Base-by-base conservation (phyloP, 495 filamentous ascomycete genomes). In the Lineolata rhizophorae region DNA sequence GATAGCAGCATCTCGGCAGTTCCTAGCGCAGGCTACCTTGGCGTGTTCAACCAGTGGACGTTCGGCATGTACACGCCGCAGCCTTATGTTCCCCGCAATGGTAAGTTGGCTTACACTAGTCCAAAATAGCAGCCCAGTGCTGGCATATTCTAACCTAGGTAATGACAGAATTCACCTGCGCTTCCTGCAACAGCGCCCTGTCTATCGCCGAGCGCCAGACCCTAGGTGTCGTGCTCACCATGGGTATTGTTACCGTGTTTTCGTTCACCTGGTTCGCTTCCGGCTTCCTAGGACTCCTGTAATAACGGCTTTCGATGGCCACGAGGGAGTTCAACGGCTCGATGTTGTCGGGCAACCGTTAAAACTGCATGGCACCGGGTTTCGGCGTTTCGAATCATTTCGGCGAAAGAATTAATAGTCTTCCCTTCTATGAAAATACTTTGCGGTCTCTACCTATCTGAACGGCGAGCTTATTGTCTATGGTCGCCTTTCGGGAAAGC, bases 211-310 rank as follows among this genome's bases (percentile, higher is more conserved):
- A 84, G 27, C 55, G 56, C 25, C 61, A 70, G 35, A 73, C 72
- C 2, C 41, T 95, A 5, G 69, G 72, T 28, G 76, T 80, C 37
- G 62, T 76, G 32, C 34, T 85, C 28, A 65, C 67, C 31, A 90
- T 90, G 77, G 67, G 63, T 26, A 38, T 64, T 13, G 55, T 87
- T 28, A 92, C 83, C 5, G 55, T 92, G 9, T 39, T 76, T 18
- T 80, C 79, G 28, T 91, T 93, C 48, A 77, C 77, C 31, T 93
- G 81, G 76, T 94, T 93, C 42, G 72, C 80, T 27, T 64, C 64
- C 26, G 76, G 65, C 8, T 59, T 72, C n/a, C n/a, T n/a, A n/a
- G n/a, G n/a, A n/a, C n/a, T n/a, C n/a, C n/a, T n/a, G n/a, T n/a
- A n/a, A n/a, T n/a, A n/a, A n/a, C n/a, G n/a, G n/a, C n/a, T n/a